These are phyloP conservation scores for Adiantum capillusveneris DNA, from an alignment of 75 land plant species.

Conservation along the genomic window DNA sequence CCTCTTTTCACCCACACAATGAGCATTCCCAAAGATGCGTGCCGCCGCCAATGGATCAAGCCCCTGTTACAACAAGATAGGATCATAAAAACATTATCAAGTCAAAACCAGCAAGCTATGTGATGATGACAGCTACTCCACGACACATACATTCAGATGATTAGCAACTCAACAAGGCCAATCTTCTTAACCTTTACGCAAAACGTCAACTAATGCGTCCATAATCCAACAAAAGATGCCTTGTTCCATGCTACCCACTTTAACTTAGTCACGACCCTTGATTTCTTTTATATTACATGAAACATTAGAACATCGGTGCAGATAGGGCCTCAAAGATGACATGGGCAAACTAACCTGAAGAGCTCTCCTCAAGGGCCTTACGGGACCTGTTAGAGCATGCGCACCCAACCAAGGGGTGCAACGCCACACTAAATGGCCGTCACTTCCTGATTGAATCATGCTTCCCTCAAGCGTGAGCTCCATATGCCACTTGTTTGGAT, in stretches of 20 bases:
- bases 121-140: too few species aligned
- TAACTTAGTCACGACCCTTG: too few species aligned
- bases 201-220: too few species aligned
- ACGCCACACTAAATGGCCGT: conserved; percentile 75
- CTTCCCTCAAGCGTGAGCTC: conserved; percentile 65
- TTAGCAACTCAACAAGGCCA: too few species aligned
- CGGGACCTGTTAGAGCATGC: conserved; percentile 78
- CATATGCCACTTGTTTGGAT: conserved; percentile 77
- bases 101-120: too few species aligned
- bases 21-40: conserved; percentile 54
- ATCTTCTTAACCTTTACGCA: too few species aligned
- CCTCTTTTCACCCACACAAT: conserved; percentile 67
- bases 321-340: neutral
- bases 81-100: neutral
- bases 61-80: conserved; percentile 39
- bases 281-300: neutral
- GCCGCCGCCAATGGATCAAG: conserved; percentile 72
- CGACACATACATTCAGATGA: too few species aligned
- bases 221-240: too few species aligned
- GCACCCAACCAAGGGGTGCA: conserved; percentile 81
- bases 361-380: conserved; percentile 62
- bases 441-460: conserved; percentile 43
- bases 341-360: conserved; percentile 42
- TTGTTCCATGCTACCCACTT: too few species aligned
- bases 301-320: conserved; percentile 2